Percentiles rank a stretch among this genome's conserved stretches.
phyloP scores from a whole-genome alignment of 73 alveolate genomes.

The Diophrys appendiculata region DNA sequence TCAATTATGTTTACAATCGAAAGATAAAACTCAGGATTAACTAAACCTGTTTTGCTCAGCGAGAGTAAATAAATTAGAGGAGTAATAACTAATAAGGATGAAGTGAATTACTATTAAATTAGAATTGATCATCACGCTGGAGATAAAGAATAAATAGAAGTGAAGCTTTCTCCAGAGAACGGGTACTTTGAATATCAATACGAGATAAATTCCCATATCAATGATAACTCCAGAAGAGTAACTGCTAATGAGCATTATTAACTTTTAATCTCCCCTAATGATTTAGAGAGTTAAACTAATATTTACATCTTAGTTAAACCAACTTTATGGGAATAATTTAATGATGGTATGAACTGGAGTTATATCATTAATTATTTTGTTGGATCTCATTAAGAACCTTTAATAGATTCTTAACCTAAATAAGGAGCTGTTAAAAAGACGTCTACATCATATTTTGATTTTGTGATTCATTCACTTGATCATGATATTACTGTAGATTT shows the following conservation, averaged over 20 bases:
- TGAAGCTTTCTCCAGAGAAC: not conserved
- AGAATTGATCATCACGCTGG: not conserved
- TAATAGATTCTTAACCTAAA: not conserved
- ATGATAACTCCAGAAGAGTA: not conserved
- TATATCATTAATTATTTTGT: not conserved
- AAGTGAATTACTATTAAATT: not conserved
- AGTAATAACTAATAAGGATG: not conserved
- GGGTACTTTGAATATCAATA: not conserved
- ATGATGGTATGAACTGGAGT: slow-evolving; percentile 7
- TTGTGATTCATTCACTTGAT: not conserved
- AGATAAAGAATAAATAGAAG: not conserved
- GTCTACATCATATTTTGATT: slow-evolving; percentile 14
- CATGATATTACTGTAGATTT: slow-evolving; percentile 14
- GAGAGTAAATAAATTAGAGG: slow-evolving; percentile 9
- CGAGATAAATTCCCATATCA: not conserved
- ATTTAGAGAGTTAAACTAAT: not conserved
- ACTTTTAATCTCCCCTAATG: not conserved
- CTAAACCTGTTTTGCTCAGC: slow-evolving; percentile 7
- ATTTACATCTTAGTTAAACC: slow-evolving; percentile 6
- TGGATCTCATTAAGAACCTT: slow-evolving; percentile 1
- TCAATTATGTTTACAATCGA: slow-evolving; percentile 27
- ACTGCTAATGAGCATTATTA: not conserved
- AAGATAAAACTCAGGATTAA: not conserved
- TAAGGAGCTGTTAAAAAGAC: slow-evolving; percentile 2
- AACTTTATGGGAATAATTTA: not conserved